phyloP scores from a whole-genome alignment of 2,329 filamentous ascomycete species.

The Penicillium brevicompactum region DNA sequence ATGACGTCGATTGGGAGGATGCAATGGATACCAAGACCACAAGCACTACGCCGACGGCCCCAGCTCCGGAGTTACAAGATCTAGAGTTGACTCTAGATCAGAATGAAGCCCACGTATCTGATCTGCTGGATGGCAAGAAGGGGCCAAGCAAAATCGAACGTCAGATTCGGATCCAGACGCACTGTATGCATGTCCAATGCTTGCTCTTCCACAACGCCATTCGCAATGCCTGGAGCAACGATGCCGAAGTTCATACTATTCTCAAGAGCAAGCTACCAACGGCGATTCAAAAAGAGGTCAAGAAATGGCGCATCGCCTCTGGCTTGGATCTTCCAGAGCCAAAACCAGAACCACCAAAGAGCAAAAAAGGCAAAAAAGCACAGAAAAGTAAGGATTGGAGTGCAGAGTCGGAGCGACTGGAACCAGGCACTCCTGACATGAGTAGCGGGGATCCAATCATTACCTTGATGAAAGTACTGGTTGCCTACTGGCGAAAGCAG shows the following conservation, averaged over 20 bases:
- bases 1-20: constrained; percentile 64
- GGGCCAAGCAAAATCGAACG: constrained; percentile 84
- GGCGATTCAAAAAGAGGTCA: constrained; percentile 70
- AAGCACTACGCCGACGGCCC: constrained; percentile 36
- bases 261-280: constrained; percentile 73
- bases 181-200: constrained; percentile 85
- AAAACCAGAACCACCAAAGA: constrained; percentile 43
- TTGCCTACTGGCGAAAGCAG: constrained; percentile 83
- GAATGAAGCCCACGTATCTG: constrained; percentile 59
- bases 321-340: constrained; percentile 56
- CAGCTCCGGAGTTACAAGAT: constrained; percentile 62
- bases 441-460: constrained; percentile 82
- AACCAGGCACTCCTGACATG: constrained; percentile 72
- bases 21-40: constrained; percentile 49
- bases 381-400: constrained; percentile 68
- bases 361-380: constrained; percentile 45
- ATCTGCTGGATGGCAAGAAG: constrained; percentile 70
- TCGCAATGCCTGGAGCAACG: constrained; percentile 81
- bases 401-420: constrained; percentile 66
- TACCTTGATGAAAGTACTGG: constrained; percentile 72
- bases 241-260: constrained; percentile 72
- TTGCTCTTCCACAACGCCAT: constrained; percentile 88
- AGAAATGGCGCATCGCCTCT: constrained; percentile 71
- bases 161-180: constrained; percentile 73
- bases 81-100: constrained; percentile 70